phyloP scores from a whole-genome alignment of 2,329 filamentous ascomycete species.

The Dactylellina sp. region DNA sequence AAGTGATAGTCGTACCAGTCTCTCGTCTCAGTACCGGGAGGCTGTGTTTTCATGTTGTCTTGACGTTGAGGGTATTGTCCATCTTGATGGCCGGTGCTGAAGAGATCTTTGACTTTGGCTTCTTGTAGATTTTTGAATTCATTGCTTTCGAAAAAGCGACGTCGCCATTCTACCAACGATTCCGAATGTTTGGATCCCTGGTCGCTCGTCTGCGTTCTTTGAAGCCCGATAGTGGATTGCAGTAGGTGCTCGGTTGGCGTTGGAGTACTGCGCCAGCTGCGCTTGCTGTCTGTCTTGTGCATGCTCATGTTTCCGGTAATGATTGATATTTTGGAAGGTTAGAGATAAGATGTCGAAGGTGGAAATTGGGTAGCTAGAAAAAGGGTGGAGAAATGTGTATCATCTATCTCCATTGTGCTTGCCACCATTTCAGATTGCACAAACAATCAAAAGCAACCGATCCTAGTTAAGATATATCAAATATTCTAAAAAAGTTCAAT shows the following conservation, averaged over 20 bases:
- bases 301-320: too few relatives aligned
- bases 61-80: constrained; percentile 28
- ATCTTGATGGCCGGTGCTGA: constrained; percentile 28
- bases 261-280: neutral
- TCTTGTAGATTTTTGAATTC: constrained; percentile 37
- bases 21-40: constrained; percentile 14
- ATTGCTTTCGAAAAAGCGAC: constrained; percentile 23
- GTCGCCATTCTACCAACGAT: constrained; percentile 28
- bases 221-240: neutral
- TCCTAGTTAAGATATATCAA: too few relatives aligned
- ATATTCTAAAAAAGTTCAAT: too few relatives aligned
- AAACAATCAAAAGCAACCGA: too few relatives aligned
- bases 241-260: neutral
- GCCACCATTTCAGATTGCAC: too few relatives aligned
- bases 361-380: too few relatives aligned
- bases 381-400: too few relatives aligned
- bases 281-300: neutral
- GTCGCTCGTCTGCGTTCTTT: neutral
- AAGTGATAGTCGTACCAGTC: constrained; percentile 54
- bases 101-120: constrained; percentile 41
- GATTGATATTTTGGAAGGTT: neutral
- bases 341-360: neutral
- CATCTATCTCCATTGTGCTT: too few relatives aligned
- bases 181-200: constrained; percentile 9
- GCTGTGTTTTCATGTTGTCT: constrained; percentile 24